Evolutionary conservation across 164 flowering plant genomes (phyloP).

Genomic region (Sextonia rubra): DNA sequence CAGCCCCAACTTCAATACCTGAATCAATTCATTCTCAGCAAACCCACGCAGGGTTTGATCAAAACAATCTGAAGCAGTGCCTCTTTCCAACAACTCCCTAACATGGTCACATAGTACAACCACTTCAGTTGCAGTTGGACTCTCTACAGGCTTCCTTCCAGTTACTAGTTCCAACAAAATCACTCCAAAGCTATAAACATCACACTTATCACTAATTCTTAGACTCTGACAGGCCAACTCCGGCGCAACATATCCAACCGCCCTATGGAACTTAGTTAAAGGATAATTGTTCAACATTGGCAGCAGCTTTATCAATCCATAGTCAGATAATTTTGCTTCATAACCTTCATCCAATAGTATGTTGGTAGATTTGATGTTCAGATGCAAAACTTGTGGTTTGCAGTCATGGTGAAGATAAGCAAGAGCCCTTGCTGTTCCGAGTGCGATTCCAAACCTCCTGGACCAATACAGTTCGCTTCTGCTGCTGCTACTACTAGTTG

Average conservation of each 20-base stretch:
- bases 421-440: slow-evolving; percentile 88
- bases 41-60: slow-evolving; percentile 70
- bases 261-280: slow-evolving; percentile 63
- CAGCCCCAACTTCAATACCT: slow-evolving; percentile 87
- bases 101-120: slow-evolving; percentile 78
- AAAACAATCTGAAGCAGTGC: slow-evolving; percentile 68
- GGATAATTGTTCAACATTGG: slow-evolving; percentile 65
- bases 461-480: slow-evolving; percentile 63
- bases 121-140: slow-evolving; percentile 56
- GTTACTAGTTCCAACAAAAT: slow-evolving; percentile 86
- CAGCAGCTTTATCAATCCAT: slow-evolving; percentile 68
- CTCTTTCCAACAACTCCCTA: slow-evolving; percentile 62
- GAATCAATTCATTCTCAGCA: slow-evolving; percentile 80
- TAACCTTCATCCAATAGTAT: slow-evolving; percentile 69
- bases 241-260: slow-evolving; percentile 90
- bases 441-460: slow-evolving; percentile 75
- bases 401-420: slow-evolving; percentile 96
- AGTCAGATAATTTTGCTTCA: slow-evolving; percentile 78
- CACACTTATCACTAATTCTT: slow-evolving; percentile 77
- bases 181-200: slow-evolving; percentile 91
- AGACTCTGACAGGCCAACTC: slow-evolving; percentile 69
- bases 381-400: slow-evolving; percentile 78
- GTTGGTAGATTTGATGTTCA: slow-evolving; percentile 87
- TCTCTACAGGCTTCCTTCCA: slow-evolving; percentile 93
- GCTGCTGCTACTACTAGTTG: slow-evolving; percentile 59